Percentiles rank a stretch among this genome's conserved stretches.
These are phyloP conservation scores for Leptoxyphium fumago DNA, from an alignment of 2,329 filamentous ascomycete genomes.

Conservation along the genomic window DNA sequence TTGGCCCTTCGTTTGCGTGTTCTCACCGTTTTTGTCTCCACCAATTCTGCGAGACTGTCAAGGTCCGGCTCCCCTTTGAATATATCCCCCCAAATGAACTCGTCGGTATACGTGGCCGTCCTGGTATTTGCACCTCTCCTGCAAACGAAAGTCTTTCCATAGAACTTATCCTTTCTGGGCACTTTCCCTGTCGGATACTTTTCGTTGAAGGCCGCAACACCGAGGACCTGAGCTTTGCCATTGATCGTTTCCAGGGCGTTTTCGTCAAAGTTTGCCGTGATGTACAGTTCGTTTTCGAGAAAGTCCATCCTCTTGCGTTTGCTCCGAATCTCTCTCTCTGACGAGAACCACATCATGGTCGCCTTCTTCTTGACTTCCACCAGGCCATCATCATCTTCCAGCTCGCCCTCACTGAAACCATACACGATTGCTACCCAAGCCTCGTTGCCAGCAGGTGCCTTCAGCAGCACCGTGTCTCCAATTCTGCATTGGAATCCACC, in stretches of 20 bases:
- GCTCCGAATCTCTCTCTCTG: slow-evolving; percentile 71
- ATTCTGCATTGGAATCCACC: slow-evolving; percentile 65
- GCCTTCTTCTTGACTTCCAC: slow-evolving; percentile 2
- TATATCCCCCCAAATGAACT: slow-evolving; percentile 82
- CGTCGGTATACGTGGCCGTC: slow-evolving; percentile 79
- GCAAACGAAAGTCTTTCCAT: slow-evolving; percentile 80
- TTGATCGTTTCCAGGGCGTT: slow-evolving; percentile 84
- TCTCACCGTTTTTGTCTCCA: slow-evolving; percentile 59
- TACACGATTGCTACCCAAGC: slow-evolving; percentile 87
- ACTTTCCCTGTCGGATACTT: slow-evolving; percentile 62
- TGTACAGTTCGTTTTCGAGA: slow-evolving; percentile 73
- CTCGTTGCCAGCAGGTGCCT: slow-evolving; percentile 68
- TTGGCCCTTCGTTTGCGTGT: slow-evolving; percentile 40
- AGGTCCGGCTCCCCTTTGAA: slow-evolving; percentile 57
- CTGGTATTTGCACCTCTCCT: slow-evolving; percentile 77
- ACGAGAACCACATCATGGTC: slow-evolving; percentile 2
- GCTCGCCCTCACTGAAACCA: slow-evolving; percentile 59
- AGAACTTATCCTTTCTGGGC: slow-evolving; percentile 56
- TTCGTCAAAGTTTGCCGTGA: slow-evolving; percentile 72
- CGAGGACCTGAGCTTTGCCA: slow-evolving; percentile 71
- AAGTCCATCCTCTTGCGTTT: slow-evolving; percentile 68
- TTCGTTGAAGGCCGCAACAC: slow-evolving; percentile 49
- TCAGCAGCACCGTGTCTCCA: slow-evolving; percentile 74
- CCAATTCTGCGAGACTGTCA: slow-evolving; percentile 46
- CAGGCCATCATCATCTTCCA: slow-evolving; percentile 45